These are phyloP conservation scores for Persicaria tinctoria DNA, from an alignment of 148 eudicot species.

Conservation along the genomic window DNA sequence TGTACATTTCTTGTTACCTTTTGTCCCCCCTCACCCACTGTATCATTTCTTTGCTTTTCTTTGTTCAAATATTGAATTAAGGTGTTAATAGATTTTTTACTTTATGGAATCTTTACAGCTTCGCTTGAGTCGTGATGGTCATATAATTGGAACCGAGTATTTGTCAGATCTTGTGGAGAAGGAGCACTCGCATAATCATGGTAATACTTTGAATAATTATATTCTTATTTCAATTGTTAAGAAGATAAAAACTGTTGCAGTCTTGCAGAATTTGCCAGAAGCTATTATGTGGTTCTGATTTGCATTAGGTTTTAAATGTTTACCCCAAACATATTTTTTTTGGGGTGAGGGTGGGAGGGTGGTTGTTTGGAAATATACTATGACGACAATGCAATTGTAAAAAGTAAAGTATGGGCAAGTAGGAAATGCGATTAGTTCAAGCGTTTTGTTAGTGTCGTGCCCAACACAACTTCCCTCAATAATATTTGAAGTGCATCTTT, in stretches of 20 bases:
- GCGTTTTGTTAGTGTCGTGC: not conserved
- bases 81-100: slow-evolving; percentile 8
- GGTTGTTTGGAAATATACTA: not conserved
- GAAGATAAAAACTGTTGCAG: not conserved
- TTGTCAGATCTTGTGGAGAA: slow-evolving; percentile 94
- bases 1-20: not conserved
- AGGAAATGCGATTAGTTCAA: not conserved
- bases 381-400: not conserved
- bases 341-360: too few species aligned
- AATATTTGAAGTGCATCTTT: not conserved
- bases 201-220: slow-evolving; percentile 26
- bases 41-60: not conserved
- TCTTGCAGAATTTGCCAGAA: not conserved
- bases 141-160: slow-evolving; percentile 79
- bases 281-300: not conserved
- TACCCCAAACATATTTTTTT: not conserved
- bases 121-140: slow-evolving; percentile 70
- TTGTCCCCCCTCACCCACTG: not conserved
- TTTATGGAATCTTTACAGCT: slow-evolving; percentile 49
- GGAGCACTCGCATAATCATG: slow-evolving; percentile 66
- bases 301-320: not conserved
- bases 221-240: not conserved
- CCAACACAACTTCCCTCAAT: not conserved
- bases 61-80: not conserved
- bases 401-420: not conserved